Evolutionary conservation across 1,284 basidiomycete genomes (phyloP).

Genomic region (Schizophyllum amplum): DNA sequence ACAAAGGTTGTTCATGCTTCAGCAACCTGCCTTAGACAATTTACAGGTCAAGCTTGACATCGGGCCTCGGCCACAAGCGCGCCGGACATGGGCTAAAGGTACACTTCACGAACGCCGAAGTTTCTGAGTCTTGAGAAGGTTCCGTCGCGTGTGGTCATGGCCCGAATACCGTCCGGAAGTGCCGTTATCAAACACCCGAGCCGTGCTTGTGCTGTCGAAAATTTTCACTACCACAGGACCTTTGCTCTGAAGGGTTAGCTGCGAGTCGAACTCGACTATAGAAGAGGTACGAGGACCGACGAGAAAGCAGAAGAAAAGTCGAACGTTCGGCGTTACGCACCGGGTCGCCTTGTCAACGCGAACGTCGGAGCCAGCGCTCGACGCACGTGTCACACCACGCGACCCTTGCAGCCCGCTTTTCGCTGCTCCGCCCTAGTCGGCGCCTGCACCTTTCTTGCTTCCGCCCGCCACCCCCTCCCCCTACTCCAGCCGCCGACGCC

Average conservation of each 20-base stretch:
- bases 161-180: neutral
- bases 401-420: neutral
- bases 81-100: neutral
- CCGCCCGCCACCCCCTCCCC: conserved; percentile 3
- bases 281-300: too few relatives aligned
- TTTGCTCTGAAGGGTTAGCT: too few relatives aligned
- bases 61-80: neutral
- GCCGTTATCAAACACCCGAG: neutral
- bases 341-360: neutral
- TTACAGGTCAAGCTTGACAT: neutral
- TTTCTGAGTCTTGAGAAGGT: neutral
- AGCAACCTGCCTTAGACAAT: neutral
- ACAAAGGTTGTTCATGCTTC: neutral
- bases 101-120: neutral
- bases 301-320: neutral
- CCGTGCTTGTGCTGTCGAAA: neutral
- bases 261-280: too few relatives aligned
- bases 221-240: neutral
- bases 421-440: conserved; percentile 1
- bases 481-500: conserved; percentile 13
- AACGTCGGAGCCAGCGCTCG: conserved; percentile 1
- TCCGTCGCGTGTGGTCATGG: neutral
- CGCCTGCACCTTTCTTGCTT: conserved; percentile 8
- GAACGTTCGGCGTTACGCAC: too few relatives aligned
- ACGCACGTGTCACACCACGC: neutral